Base-by-base conservation (phyloP, 2,329 filamentous ascomycete species). In the Diaporthe capsici region DNA sequence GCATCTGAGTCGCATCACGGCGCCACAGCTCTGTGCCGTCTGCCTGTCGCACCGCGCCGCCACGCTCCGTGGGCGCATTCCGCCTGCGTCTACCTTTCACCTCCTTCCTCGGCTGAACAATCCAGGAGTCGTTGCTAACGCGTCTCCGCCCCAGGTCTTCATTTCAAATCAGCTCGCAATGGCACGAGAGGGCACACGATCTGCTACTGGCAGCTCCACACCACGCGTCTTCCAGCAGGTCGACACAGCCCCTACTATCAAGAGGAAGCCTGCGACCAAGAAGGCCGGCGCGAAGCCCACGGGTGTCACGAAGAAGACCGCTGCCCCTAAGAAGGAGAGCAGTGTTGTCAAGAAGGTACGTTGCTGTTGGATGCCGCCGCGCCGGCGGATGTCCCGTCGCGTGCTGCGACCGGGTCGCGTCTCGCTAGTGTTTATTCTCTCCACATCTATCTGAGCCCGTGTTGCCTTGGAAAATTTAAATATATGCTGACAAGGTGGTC, bases 101-200 rank as follows among this genome's bases (percentile, higher is more conserved):
- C 15, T 28, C 7, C 8, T 31, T 10, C 22, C 31, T 9, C 2
- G 9, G 17, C 22, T 55, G 44, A 37, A 53, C 2, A 42, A 20
- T 20, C 12, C 61, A 3, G 12, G 31, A 31, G 13, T 22, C 47
- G n/a, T 71, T 28, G 49, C 70, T 75, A 31, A 77, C 74, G 65
- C 63, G 31, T 60, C 22, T 67, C 7, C 22, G 15, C 34, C 13
- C 4, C 25, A 75, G 73, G 17, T 53, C 31, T n/a, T 31, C 15
- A 42, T 49, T 37, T n/a, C 28, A 31, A 58, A 44, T 22, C 65
- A 58, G 39, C 37, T 55, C 65, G 72, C 73, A 78, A 89, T 89
- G 87, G 82, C 85, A 79, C 87, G 87, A 80, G 87, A 88, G 84
- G 87, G 87, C 78, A 89, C 87, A 72, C 87, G 87, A 81, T 89